Evolutionary conservation across 2,329 filamentous ascomycete genomes (phyloP).

Genomic region (Colletotrichum magnum): DNA sequence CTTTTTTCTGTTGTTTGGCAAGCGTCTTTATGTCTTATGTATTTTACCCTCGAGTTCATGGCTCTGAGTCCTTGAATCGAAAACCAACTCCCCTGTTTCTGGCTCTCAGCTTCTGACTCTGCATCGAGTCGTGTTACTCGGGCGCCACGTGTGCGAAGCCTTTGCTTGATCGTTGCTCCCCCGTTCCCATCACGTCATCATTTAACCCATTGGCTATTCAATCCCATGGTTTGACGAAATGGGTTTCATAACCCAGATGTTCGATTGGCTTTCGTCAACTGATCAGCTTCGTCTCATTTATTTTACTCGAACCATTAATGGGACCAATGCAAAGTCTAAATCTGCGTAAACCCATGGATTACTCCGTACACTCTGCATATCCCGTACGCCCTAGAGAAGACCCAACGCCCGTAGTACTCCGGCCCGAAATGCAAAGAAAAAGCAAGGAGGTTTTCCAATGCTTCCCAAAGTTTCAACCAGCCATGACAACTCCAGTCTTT

Average conservation of each 20-base stretch:
- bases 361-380: slow-evolving; percentile 19
- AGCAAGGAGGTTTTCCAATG: slow-evolving; percentile 1
- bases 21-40: neutral
- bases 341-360: neutral
- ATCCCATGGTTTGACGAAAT: slow-evolving; percentile 6
- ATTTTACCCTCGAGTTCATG: neutral
- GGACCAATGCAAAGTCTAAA: slow-evolving; percentile 20
- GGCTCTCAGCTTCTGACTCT: neutral
- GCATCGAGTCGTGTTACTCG: neutral
- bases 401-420: slow-evolving; percentile 21
- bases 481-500: slow-evolving; percentile 32
- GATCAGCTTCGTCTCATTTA: slow-evolving; percentile 16
- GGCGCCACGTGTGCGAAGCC: neutral
- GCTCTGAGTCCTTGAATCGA: neutral
- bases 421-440: neutral
- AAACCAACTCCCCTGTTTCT: neutral
- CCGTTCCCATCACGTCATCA: slow-evolving; percentile 2
- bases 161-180: neutral
- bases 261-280: slow-evolving; percentile 3
- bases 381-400: slow-evolving; percentile 8
- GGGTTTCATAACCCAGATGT: slow-evolving; percentile 3
- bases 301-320: slow-evolving; percentile 25
- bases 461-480: slow-evolving; percentile 11
- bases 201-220: neutral
- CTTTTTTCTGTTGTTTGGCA: neutral